A percentile compares a stretch with the other conserved stretches of the same genome.
Conservation (phyloP, 1,284 basidiomycete species). For the Marasmius oreades region DNA sequence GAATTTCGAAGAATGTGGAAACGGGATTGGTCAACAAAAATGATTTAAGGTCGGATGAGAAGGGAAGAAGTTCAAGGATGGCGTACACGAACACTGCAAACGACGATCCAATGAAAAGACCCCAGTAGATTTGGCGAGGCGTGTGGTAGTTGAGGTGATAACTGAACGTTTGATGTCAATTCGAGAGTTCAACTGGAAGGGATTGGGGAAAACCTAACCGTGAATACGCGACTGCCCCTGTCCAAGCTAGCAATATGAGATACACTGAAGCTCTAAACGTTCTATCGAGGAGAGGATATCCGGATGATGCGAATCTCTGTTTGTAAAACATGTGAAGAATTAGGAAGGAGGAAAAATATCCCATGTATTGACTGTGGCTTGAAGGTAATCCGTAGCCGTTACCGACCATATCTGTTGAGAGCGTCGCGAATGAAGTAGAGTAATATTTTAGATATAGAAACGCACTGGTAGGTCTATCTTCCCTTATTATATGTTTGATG, state of each 20-base stretch:
- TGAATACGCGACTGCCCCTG: slow-evolving; percentile 73
- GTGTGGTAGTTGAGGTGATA: slow-evolving; percentile 76
- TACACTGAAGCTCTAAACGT: slow-evolving; percentile 48
- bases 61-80: slow-evolving; percentile 59
- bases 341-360: slow-evolving; percentile 79
- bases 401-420: slow-evolving; percentile 49
- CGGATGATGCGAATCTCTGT: slow-evolving; percentile 60
- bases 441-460: slow-evolving; percentile 10
- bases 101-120: slow-evolving; percentile 59
- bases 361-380: slow-evolving; percentile 88
- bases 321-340: slow-evolving; percentile 70
- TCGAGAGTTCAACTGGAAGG: not conserved
- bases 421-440: slow-evolving; percentile 4
- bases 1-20: slow-evolving; percentile 62
- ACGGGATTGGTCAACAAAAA: slow-evolving; percentile 56
- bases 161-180: slow-evolving; percentile 33
- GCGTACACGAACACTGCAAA: slow-evolving; percentile 59
- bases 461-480: slow-evolving; percentile 68
- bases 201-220: slow-evolving; percentile 40
- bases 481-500: slow-evolving; percentile 66
- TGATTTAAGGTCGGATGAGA: slow-evolving; percentile 46
- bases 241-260: slow-evolving; percentile 49
- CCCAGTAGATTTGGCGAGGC: slow-evolving; percentile 69
- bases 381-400: slow-evolving; percentile 86
- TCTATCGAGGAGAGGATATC: slow-evolving; percentile 45